phyloP scores from a whole-genome alignment of 1,284 basidiomycete genomes.

The Schizophyllum commune region DNA sequence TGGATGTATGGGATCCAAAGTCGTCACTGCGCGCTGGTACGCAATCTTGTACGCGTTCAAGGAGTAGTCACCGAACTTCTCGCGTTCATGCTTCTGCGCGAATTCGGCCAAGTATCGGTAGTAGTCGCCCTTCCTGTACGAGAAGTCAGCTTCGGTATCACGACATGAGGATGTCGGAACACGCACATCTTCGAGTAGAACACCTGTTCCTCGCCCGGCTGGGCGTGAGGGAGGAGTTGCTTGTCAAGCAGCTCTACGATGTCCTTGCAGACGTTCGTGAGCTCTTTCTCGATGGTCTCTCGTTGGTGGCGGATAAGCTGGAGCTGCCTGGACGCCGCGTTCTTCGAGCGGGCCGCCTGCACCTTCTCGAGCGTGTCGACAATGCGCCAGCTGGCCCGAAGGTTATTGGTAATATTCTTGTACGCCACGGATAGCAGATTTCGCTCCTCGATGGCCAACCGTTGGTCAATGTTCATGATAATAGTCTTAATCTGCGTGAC shows the following conservation, averaged over 20 bases:
- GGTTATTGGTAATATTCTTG: slow-evolving; percentile 57
- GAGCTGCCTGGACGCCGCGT: slow-evolving; percentile 26
- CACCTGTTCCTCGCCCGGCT: slow-evolving; percentile 53
- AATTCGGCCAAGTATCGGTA: slow-evolving; percentile 64
- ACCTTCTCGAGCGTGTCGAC: slow-evolving; percentile 49
- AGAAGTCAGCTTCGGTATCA: slow-evolving; percentile 1
- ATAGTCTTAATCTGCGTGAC: slow-evolving; percentile 51
- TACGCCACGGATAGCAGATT: slow-evolving; percentile 65
- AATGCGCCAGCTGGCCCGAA: slow-evolving; percentile 57
- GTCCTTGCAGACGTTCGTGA: slow-evolving; percentile 50
- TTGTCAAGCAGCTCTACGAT: slow-evolving; percentile 47
- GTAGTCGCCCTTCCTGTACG: slow-evolving; percentile 59
- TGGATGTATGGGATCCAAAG: slow-evolving; percentile 54
- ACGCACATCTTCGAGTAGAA: slow-evolving; percentile 65
- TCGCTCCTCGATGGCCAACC: slow-evolving; percentile 54
- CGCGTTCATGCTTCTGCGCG: slow-evolving; percentile 40
- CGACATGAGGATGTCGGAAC: background rate
- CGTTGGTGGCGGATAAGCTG: slow-evolving; percentile 45
- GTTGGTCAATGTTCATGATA: slow-evolving; percentile 38
- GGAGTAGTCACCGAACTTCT: slow-evolving; percentile 42
- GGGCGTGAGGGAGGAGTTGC: slow-evolving; percentile 46
- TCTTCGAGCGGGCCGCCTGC: slow-evolving; percentile 25
- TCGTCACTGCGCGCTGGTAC: slow-evolving; percentile 54
- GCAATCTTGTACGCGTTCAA: slow-evolving; percentile 59
- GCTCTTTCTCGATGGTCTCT: slow-evolving; percentile 46